Conservation (phyloP, 208 protist species). For the Trypanosoma cruzi region DNA sequence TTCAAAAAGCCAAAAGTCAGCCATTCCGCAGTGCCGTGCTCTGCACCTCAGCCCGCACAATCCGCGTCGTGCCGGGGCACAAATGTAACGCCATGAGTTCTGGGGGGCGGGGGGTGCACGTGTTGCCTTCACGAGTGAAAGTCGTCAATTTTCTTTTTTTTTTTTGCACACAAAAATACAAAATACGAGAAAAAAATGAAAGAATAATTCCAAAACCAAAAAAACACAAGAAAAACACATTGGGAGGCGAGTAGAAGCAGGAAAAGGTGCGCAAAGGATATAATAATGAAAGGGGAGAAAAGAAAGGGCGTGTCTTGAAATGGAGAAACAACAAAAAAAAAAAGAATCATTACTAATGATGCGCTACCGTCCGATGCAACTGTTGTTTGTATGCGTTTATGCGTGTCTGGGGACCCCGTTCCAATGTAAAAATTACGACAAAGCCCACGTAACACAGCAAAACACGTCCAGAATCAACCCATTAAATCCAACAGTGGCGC, state of each 20-base stretch:
- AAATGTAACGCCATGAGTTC: no score
- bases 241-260: background rate
- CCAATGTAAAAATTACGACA: background rate
- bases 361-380: no score
- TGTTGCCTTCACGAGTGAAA: no score
- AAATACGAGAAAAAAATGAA: background rate
- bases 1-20: no score
- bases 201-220: background rate
- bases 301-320: background rate
- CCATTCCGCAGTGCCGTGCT: no score
- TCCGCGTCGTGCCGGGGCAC: no score
- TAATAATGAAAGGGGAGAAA: background rate
- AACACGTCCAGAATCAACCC: background rate
- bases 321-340: no score
- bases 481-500: background rate
- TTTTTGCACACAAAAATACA: background rate
- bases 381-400: no score
- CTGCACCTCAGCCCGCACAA: no score
- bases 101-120: no score
- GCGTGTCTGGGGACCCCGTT: no score
- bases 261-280: background rate
- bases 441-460: background rate
- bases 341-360: no score
- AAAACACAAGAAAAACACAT: slow-evolving; percentile 5
- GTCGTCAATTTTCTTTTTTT: background rate